A percentile compares a stretch with the other conserved stretches of the same genome.
These are phyloP conservation scores for Wickerhamomyces tratensis DNA, from an alignment of 805 yeast species.

Conservation along the genomic window DNA sequence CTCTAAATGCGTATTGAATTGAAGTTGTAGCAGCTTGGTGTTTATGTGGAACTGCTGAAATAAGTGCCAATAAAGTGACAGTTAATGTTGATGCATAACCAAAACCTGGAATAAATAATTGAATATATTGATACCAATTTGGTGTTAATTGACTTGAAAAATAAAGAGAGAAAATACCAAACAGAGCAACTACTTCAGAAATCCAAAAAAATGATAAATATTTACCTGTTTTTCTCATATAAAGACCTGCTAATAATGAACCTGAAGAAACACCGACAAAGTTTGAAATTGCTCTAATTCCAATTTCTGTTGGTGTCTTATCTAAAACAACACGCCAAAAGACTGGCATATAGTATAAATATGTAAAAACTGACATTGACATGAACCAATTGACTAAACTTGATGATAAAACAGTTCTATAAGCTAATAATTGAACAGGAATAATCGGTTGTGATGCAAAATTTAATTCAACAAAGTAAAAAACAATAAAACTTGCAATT, in stretches of 20 bases:
- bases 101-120: constrained; percentile 46
- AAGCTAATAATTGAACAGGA: constrained; percentile 44
- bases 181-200: constrained; percentile 31
- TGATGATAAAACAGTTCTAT: constrained; percentile 53
- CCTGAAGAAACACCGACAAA: constrained; percentile 62
- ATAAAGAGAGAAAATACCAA: constrained; percentile 35
- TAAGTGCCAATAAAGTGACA: constrained; percentile 61
- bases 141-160: constrained; percentile 14
- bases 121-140: constrained; percentile 29
- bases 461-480: constrained; percentile 31
- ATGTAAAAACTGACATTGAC: constrained; percentile 58
- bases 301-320: constrained; percentile 45
- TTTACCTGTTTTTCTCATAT: constrained; percentile 59
- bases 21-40: constrained; percentile 84
- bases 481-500: constrained; percentile 19
- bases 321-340: constrained; percentile 47
- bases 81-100: constrained; percentile 65
- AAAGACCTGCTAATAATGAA: constrained; percentile 55
- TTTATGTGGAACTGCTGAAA: constrained; percentile 60
- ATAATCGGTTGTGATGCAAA: constrained; percentile 47
- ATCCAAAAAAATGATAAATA: constrained; percentile 40
- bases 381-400: constrained; percentile 58
- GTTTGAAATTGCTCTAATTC: constrained; percentile 44
- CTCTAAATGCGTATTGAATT: constrained; percentile 80
- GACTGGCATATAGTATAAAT: constrained; percentile 63